Percentiles rank a stretch among this genome's conserved stretches.
Evolutionary conservation across 352 stramenopile genomes (phyloP).

Genomic region (Aphanomyces astaci): DNA sequence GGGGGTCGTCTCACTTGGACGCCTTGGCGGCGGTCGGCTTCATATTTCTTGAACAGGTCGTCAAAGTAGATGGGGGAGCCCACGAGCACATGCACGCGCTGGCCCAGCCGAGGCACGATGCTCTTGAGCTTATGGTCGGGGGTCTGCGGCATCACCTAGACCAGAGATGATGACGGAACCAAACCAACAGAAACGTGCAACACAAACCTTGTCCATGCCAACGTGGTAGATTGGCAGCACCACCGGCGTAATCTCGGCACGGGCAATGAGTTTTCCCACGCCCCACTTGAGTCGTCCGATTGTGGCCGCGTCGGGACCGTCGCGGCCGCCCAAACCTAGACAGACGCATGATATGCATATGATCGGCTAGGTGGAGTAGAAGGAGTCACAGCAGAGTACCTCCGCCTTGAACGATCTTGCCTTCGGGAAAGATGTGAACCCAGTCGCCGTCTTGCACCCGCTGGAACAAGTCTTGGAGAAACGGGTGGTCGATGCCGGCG

Average conservation of each 20-base stretch:
- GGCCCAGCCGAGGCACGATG: slow-evolving; percentile 42
- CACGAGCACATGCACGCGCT: slow-evolving; percentile 51
- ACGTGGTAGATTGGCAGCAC: slow-evolving; percentile 82
- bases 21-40: slow-evolving; percentile 38
- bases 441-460: slow-evolving; percentile 69
- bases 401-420: slow-evolving; percentile 66
- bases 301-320: slow-evolving; percentile 49
- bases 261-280: slow-evolving; percentile 77
- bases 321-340: slow-evolving; percentile 63
- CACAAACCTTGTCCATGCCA: slow-evolving; percentile 62
- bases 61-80: slow-evolving; percentile 76
- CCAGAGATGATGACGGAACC: background rate
- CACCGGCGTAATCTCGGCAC: slow-evolving; percentile 51
- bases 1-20: slow-evolving; percentile 20
- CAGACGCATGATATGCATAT: too few relatives aligned
- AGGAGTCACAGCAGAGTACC: slow-evolving; percentile 26
- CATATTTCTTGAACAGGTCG: slow-evolving; percentile 64
- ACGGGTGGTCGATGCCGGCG: slow-evolving; percentile 68
- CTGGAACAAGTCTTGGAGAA: slow-evolving; percentile 70
- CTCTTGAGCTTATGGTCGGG: slow-evolving; percentile 61
- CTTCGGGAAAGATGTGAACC: slow-evolving; percentile 86
- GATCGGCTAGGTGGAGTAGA: background rate
- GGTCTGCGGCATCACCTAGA: slow-evolving; percentile 70
- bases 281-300: slow-evolving; percentile 83
- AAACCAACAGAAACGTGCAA: too few relatives aligned